These are phyloP conservation scores for Mortierella sp. DNA, from an alignment of 371 early-diverging fungal species.

Conservation along the genomic window DNA sequence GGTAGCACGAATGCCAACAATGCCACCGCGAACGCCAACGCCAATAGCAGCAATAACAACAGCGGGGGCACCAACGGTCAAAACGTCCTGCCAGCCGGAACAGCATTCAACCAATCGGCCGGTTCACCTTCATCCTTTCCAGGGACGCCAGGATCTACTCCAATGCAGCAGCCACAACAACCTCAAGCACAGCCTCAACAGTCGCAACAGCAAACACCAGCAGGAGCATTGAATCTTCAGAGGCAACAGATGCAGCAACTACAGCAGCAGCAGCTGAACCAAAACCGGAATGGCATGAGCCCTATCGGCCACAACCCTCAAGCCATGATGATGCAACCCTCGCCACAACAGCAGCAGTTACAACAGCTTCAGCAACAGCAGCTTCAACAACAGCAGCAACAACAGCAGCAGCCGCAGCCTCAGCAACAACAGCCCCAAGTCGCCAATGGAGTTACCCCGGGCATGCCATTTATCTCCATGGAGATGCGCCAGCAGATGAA, in stretches of 20 bases:
- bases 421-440: conserved; percentile 20
- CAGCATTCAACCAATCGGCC: conserved; percentile 20
- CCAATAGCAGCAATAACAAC: conserved; percentile 13
- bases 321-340: conserved; percentile 32
- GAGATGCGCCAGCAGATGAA: conserved; percentile 50
- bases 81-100: conserved; percentile 8
- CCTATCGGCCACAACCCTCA: conserved; percentile 16
- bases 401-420: no score
- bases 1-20: conserved; percentile 14
- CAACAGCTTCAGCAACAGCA: conserved; percentile 17
- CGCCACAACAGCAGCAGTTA: conserved; percentile 8
- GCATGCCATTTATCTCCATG: conserved; percentile 30
- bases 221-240: conserved; percentile 20
- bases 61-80: conserved; percentile 15
- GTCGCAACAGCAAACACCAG: conserved; percentile 24
- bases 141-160: neutral
- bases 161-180: conserved; percentile 4
- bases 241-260: conserved; percentile 34
- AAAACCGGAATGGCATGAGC: conserved; percentile 36
- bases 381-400: conserved; percentile 7
- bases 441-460: conserved; percentile 18
- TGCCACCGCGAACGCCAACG: conserved; percentile 1
- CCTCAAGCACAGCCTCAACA: conserved; percentile 16
- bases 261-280: conserved; percentile 25
- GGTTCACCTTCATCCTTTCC: neutral